Percentiles rank a stretch among this genome's conserved stretches.
Evolutionary conservation across 2,329 filamentous ascomycete genomes (phyloP).

Genomic region (Mariannaea sp.): DNA sequence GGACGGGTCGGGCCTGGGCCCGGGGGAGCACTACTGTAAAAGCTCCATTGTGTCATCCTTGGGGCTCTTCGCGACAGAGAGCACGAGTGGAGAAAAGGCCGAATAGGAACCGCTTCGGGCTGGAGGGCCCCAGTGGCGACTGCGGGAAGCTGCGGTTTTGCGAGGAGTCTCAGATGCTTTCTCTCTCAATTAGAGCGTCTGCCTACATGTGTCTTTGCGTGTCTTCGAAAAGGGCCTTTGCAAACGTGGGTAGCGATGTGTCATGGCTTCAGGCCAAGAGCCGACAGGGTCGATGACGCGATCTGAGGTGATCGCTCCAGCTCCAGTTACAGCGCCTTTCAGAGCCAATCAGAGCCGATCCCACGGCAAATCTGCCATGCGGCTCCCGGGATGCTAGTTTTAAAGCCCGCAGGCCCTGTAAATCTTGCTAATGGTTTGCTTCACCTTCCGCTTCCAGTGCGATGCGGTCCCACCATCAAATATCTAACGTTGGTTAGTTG

Average conservation of each 20-base stretch:
- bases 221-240: background rate
- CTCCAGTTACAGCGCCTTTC: constrained; percentile 25
- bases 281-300: constrained; percentile 38
- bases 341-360: constrained; percentile 16
- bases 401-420: background rate
- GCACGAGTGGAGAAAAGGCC: constrained; percentile 21
- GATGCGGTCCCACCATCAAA: background rate
- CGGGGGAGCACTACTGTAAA: background rate
- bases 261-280: constrained; percentile 23
- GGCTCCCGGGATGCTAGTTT: constrained; percentile 1
- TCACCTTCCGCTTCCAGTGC: constrained; percentile 19
- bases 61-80: constrained; percentile 13
- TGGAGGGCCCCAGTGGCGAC: background rate
- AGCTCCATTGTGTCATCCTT: constrained; percentile 25
- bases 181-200: too few relatives aligned
- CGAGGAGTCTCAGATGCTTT: background rate
- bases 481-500: background rate
- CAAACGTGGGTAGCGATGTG: constrained; percentile 19
- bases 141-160: constrained; percentile 13
- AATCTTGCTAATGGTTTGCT: constrained; percentile 9
- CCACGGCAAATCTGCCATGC: constrained; percentile 10
- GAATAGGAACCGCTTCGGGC: constrained; percentile 21
- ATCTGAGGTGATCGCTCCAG: constrained; percentile 37
- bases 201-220: too few relatives aligned
- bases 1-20: constrained; percentile 17